These are phyloP conservation scores for Suillus decipiens DNA, from an alignment of 768 basidiomycete species.

Conservation along the genomic window DNA sequence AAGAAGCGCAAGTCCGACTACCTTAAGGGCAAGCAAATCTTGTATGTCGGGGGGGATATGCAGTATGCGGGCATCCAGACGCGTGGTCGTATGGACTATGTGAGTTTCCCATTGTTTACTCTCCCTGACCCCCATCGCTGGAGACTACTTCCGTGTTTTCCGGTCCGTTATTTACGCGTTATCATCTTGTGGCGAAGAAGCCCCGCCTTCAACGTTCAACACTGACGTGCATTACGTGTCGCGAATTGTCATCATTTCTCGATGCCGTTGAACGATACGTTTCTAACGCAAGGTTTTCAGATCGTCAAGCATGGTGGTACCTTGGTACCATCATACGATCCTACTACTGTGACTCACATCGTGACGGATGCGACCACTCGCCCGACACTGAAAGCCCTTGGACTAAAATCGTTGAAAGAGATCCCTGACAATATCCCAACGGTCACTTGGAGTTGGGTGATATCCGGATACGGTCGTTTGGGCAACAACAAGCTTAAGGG, in stretches of 20 bases:
- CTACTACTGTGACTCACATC: slow-evolving; percentile 62
- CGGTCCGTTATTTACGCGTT: slow-evolving; percentile 1
- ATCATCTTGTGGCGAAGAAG: not conserved
- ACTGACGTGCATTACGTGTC: not conserved
- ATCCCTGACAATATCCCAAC: slow-evolving; percentile 69
- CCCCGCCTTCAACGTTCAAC: slow-evolving; percentile 7
- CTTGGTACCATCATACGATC: slow-evolving; percentile 59
- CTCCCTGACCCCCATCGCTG: slow-evolving; percentile 6
- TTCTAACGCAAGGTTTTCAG: slow-evolving; percentile 35
- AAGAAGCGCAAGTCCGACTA: slow-evolving; percentile 31
- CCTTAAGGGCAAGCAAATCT: slow-evolving; percentile 56
- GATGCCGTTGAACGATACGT: not conserved
- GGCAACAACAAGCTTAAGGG: slow-evolving; percentile 16
- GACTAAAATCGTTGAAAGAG: slow-evolving; percentile 50
- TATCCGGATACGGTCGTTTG: slow-evolving; percentile 38
- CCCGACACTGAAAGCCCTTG: slow-evolving; percentile 40
- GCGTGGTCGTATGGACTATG: slow-evolving; percentile 59
- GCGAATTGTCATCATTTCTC: not conserved
- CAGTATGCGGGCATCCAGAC: slow-evolving; percentile 51
- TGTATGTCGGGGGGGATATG: slow-evolving; percentile 62
- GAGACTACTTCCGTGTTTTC: not conserved
- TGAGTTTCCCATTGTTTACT: slow-evolving; percentile 37
- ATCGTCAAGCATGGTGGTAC: slow-evolving; percentile 65
- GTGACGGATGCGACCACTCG: slow-evolving; percentile 46
- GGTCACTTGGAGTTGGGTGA: slow-evolving; percentile 65